Evolutionary conservation across 805 yeast genomes (phyloP).

Genomic region (Candida ponderosae): DNA sequence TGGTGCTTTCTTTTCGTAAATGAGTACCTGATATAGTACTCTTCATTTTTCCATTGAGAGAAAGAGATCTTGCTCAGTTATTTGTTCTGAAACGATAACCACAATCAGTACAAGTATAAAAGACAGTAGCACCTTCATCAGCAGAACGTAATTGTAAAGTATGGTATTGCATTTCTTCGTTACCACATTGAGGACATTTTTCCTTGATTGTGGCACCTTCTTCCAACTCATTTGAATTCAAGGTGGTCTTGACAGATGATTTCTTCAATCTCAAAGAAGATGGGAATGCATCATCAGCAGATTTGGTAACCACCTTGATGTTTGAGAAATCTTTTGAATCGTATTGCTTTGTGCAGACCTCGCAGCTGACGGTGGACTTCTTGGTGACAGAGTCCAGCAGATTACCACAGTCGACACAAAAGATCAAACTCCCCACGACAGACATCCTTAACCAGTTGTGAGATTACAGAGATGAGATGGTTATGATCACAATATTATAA

Average conservation of each 20-base stretch:
- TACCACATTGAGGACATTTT: constrained; percentile 97
- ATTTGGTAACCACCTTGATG: constrained; percentile 78
- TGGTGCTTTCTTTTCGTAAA: too few species aligned
- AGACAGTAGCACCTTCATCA: constrained; percentile 99
- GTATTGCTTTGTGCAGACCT: constrained; percentile 36
- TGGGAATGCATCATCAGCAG: constrained; percentile 92
- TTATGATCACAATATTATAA: too few species aligned
- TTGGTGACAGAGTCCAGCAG: constrained; percentile 63
- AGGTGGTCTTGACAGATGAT: constrained; percentile 83
- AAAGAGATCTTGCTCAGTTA: constrained; percentile 41
- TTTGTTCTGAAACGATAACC: constrained; percentile 92
- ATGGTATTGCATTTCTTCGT: constrained; percentile 97
- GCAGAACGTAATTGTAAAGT: constrained; percentile 95
- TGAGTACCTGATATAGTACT: too few species aligned
- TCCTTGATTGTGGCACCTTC: constrained; percentile 97
- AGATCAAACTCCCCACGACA: constrained; percentile 89
- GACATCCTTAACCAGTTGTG: constrained; percentile 47
- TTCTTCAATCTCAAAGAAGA: constrained; percentile 72
- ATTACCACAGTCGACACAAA: constrained; percentile 91
- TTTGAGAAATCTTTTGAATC: constrained; percentile 47
- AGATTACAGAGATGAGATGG: neutral
- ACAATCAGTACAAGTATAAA: constrained; percentile 92
- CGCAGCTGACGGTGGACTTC: constrained; percentile 46
- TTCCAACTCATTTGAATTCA: constrained; percentile 69
- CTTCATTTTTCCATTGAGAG: too few species aligned